Evolutionary conservation across 768 basidiomycete genomes (phyloP), one percentile per base, ranked within the genome.

Genomic region (Tricholoma sp.): DNA sequence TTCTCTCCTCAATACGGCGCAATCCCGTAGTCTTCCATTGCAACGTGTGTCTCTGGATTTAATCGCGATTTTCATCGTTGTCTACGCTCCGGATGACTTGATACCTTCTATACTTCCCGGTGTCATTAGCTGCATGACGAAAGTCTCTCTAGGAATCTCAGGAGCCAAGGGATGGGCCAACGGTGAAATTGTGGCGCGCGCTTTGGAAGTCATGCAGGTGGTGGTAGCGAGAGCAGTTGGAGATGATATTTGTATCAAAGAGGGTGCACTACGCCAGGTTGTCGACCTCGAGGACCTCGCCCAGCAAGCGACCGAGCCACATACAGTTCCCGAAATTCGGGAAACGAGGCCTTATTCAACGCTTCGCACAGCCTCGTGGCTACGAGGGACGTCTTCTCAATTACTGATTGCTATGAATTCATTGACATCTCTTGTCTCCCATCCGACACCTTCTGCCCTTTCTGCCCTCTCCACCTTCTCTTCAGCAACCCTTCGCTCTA

Each of bases 381-480:
- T 97, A 45, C 80, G 79, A 19, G 93, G 83, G 34, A 94, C 92
- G 1, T 77, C 89, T 2, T 81, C 91, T 5, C 94, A 97, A 64
- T 73, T 98, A 10, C 83, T 89, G 47, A 86, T 92, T 21, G 91
- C 94, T 7, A 67, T 98, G 52, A 89, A 91, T 61, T 75, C 86
- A 0, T 74, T 98, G 18, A 81, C 87, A 0, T 79, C 87, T 0
- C 76, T 93, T 11, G 71, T 88, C 11, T 79, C 81, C 2, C 93
- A 96, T 65, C 84, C 87, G 11, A 89, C 82, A 0, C 77, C 88
- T 2, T 69, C 74, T 3, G 91, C 89, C 5, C 80, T 89, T 12
- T 60, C 71, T 19, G 83, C 83, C 0, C 72, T 96, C 8, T 72
- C 74, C 24, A 64, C 71, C 0, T 80, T 91, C 64, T 84, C 89